Conservation (phyloP, 257 asterid genomes). For the Primulina huaijiensis region DNA sequence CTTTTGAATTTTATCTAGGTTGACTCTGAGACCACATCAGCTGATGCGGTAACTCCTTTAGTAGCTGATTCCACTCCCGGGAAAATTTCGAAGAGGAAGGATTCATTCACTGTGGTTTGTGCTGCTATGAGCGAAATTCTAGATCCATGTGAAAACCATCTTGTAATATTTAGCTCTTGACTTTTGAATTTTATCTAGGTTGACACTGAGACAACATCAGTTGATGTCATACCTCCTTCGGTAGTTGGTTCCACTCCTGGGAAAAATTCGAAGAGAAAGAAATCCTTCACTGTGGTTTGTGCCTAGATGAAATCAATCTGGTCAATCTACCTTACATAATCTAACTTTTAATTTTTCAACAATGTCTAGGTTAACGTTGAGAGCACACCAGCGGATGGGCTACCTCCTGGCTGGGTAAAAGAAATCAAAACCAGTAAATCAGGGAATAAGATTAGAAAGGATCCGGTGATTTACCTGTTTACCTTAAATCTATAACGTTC, state of each 20-base stretch:
- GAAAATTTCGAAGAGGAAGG: neutral
- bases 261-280: constrained; percentile 21
- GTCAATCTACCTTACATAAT: neutral
- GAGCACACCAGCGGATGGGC: neutral
- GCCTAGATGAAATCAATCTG: neutral
- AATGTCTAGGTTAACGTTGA: neutral
- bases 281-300: neutral
- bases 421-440: constrained; percentile 45
- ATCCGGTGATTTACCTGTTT: constrained; percentile 46
- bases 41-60: neutral
- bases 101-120: constrained; percentile 34
- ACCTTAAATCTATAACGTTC: neutral
- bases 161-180: constrained; percentile 22
- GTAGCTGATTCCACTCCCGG: neutral
- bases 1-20: neutral
- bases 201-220: constrained; percentile 8
- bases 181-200: constrained; percentile 29
- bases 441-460: constrained; percentile 40
- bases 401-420: constrained; percentile 55
- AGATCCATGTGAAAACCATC: constrained; percentile 17
- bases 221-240: neutral
- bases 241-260: constrained; percentile 3
- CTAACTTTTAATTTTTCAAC: neutral
- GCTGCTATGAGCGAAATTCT: constrained; percentile 15
- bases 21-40: neutral